These are phyloP conservation scores for Termitomyces sp. DNA, from an alignment of 768 basidiomycete genomes.

Conservation along the genomic window DNA sequence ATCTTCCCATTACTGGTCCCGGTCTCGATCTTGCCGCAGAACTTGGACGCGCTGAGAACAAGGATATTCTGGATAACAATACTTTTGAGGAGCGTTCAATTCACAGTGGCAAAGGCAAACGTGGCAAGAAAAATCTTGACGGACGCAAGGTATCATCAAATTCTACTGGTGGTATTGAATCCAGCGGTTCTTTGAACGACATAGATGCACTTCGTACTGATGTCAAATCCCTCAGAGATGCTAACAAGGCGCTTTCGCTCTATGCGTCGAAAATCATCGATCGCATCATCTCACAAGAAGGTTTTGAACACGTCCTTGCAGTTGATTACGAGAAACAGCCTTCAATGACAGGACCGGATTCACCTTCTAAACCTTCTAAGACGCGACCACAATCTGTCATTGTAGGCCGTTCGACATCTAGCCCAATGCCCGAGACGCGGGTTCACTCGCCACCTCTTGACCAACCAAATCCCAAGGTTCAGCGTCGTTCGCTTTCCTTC, in stretches of 20 bases:
- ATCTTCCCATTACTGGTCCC: conserved; percentile 84
- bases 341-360: conserved; percentile 34
- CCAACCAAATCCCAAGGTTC: conserved; percentile 38
- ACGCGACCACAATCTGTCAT: conserved; percentile 63
- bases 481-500: conserved; percentile 79
- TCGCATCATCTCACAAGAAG: conserved; percentile 93
- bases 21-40: conserved; percentile 90
- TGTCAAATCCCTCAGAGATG: conserved; percentile 90
- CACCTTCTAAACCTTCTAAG: conserved; percentile 36
- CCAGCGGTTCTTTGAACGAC: conserved; percentile 48
- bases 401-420: conserved; percentile 42
- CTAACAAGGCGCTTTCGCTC: conserved; percentile 91
- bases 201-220: conserved; percentile 78
- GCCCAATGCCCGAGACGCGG: conserved; percentile 28
- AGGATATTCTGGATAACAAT: conserved; percentile 67
- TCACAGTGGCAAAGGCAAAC: conserved; percentile 46
- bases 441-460: conserved; percentile 23
- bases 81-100: conserved; percentile 46
- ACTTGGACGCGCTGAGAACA: conserved; percentile 88
- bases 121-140: conserved; percentile 45
- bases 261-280: conserved; percentile 99
- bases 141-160: conserved; percentile 34
- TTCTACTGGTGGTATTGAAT: conserved; percentile 40
- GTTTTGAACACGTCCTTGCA: conserved; percentile 96
- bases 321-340: conserved; percentile 78